Evolutionary conservation across 345 rosid species (phyloP).

Genomic region (Lepidium aucheri): DNA sequence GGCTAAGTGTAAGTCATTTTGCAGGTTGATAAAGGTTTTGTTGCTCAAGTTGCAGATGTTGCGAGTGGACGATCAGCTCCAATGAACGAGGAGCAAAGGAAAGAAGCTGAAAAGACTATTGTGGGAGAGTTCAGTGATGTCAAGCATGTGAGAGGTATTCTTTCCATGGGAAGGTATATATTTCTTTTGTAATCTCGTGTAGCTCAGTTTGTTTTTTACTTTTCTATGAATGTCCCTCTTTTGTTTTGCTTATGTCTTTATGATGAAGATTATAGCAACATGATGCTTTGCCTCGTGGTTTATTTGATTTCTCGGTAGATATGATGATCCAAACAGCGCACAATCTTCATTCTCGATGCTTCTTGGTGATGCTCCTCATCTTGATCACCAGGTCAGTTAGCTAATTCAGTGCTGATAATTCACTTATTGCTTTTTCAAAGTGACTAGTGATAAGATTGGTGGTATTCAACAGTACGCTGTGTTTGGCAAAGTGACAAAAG

Average conservation of each 20-base stretch:
- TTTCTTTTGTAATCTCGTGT: not conserved
- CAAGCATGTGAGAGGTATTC: conserved; percentile 84
- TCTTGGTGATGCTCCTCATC: conserved; percentile 96
- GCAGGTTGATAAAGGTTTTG: conserved; percentile 93
- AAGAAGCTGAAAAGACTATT: conserved; percentile 63
- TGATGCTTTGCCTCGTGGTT: not conserved
- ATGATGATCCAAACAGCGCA: conserved; percentile 83
- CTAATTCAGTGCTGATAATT: not conserved
- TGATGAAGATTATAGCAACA: not conserved
- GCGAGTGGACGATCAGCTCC: conserved; percentile 69
- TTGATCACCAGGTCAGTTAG: conserved; percentile 62
- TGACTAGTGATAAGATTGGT: not conserved
- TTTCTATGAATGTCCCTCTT: not conserved
- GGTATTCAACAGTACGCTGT: conserved; percentile 64
- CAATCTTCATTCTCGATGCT: conserved; percentile 91
- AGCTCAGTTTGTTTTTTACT: not conserved
- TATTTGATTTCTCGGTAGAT: conserved; percentile 29
- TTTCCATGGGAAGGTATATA: conserved; percentile 76
- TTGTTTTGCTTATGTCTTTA: not conserved
- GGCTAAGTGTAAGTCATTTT: not conserved
- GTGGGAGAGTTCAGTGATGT: conserved; percentile 87
- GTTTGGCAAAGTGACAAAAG: conserved; percentile 94
- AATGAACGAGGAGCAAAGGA: conserved; percentile 75
- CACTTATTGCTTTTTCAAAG: not conserved
- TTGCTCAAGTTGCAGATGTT: conserved; percentile 98